A percentile compares a stretch with the other conserved stretches of the same genome.
Evolutionary conservation across 495 filamentous ascomycete genomes (phyloP).

Genomic region (Lineolata rhizophorae): DNA sequence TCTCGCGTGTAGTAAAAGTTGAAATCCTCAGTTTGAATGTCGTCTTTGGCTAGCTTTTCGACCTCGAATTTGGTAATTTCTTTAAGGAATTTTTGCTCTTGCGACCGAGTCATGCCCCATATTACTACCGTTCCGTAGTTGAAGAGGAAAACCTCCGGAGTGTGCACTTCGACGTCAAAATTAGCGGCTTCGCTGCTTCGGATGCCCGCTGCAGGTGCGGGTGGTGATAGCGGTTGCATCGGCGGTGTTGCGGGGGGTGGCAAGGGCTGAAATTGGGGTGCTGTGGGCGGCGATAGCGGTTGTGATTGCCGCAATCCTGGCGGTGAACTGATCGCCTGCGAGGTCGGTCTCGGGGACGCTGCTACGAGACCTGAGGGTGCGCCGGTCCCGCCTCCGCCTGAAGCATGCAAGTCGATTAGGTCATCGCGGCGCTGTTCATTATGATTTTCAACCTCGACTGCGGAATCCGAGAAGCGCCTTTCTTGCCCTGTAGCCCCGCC

Average conservation of each 20-base stretch:
- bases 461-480: conserved; percentile 21
- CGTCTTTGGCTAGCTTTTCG: conserved; percentile 69
- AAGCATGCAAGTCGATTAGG: conserved; percentile 19
- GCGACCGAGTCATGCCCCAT: conserved; percentile 78
- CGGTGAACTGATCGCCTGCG: no score
- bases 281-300: background rate
- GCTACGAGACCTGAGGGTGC: background rate
- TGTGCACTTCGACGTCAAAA: conserved; percentile 64
- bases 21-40: conserved; percentile 89
- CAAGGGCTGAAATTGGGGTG: no score
- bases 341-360: no score
- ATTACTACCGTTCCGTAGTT: conserved; percentile 99
- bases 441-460: conserved; percentile 19
- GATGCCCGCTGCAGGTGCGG: no score
- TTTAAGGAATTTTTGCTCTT: conserved; percentile 75
- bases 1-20: conserved; percentile 97
- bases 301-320: no score
- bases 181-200: conserved; percentile 18
- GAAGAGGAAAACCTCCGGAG: conserved; percentile 85
- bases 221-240: conserved; percentile 5
- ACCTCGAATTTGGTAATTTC: conserved; percentile 90
- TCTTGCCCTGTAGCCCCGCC: conserved; percentile 18
- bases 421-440: conserved; percentile 16
- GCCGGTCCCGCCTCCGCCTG: conserved; percentile 4
- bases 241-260: conserved; percentile 1